Base-by-base conservation (phyloP, 257 asterid genomes). In the Mentha longifolia region DNA sequence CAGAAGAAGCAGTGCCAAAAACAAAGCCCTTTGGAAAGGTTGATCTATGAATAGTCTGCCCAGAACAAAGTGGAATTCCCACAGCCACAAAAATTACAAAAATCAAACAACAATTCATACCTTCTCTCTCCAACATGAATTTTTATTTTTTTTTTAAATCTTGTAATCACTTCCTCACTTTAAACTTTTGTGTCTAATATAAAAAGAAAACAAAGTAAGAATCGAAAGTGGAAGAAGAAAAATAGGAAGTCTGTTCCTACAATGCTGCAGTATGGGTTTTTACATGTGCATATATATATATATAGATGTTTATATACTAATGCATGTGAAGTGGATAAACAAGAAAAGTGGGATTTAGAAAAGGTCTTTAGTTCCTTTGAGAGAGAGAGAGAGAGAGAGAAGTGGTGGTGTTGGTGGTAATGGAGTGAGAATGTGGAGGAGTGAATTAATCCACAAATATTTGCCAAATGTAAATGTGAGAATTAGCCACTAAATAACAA, bases 1-100 rank as follows among this genome's bases (percentile, higher is more conserved):
- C 95, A 71, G 98, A 83, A 70, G 98, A 90, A 9, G 98, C 96
- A 61, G 96, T 90, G 11, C 98, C 98, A 78, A 92, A 92, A 43
- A 92, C 96, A 77, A 92, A 92, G 65, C 89, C 96, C 60, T 78
- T 64, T 0, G 98, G 98, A 55, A 92, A 92, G 68, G 82, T 87
- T 80, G 75, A 60, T 79, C 98, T 86, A 16, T 74, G 83, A 2
- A 85, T 1, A 0, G 37, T 74, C 41, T 81, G 85, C 47, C 82
- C 89, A 31, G 51, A 68, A 59, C 83, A 78, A 22, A 65, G 51
- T 12, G 70, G 83, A n/a, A 79, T 37, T 41, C 37, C 81, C 43
- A 77, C 14, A 67, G 65, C 61, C 76, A 78, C 73, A 50, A 81
- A 9, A 42, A 76, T 12, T 12, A 39, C 54, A 20, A 79, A 15